Conservation (phyloP, 2,329 filamentous ascomycete species). For the Penicillium sp. region DNA sequence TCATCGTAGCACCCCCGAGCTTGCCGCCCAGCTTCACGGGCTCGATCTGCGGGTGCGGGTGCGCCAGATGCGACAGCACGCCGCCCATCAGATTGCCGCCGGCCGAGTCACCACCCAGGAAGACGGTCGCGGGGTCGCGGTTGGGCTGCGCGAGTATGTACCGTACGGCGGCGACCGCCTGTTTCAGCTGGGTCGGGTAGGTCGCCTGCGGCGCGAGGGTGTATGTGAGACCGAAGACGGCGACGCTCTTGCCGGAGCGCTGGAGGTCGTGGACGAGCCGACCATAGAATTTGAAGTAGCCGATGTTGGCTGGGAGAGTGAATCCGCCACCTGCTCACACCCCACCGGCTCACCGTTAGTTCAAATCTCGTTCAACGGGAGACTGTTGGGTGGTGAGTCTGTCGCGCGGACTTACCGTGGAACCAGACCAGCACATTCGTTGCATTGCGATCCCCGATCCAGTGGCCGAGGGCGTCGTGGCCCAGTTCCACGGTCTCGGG, state of each 20-base stretch:
- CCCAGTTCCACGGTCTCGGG: constrained; percentile 32
- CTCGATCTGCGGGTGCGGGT: constrained; percentile 55
- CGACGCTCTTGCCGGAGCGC: constrained; percentile 45
- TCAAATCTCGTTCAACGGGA: background rate
- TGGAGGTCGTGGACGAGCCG: constrained; percentile 45
- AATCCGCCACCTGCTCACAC: constrained; percentile 54
- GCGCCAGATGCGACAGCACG: constrained; percentile 44
- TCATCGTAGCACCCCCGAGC: constrained; percentile 52
- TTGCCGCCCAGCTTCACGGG: constrained; percentile 43
- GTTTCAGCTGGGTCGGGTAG: constrained; percentile 45
- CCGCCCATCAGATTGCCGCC: constrained; percentile 44
- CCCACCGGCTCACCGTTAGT: background rate
- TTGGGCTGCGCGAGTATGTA: constrained; percentile 37
- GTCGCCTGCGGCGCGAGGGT: constrained; percentile 50
- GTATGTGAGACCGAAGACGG: constrained; percentile 57
- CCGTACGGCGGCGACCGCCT: constrained; percentile 42
- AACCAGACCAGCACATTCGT: constrained; percentile 39
- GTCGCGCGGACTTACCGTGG: constrained; percentile 8
- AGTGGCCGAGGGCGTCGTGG: constrained; percentile 38
- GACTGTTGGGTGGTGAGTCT: background rate
- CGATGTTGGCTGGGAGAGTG: constrained; percentile 46
- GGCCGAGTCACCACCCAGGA: constrained; percentile 47
- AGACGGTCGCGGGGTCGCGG: constrained; percentile 35
- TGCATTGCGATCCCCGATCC: constrained; percentile 38
- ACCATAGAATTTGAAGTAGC: constrained; percentile 51